phyloP scores from a whole-genome alignment of 345 rosid species.

The Eucalyptus decipiens region DNA sequence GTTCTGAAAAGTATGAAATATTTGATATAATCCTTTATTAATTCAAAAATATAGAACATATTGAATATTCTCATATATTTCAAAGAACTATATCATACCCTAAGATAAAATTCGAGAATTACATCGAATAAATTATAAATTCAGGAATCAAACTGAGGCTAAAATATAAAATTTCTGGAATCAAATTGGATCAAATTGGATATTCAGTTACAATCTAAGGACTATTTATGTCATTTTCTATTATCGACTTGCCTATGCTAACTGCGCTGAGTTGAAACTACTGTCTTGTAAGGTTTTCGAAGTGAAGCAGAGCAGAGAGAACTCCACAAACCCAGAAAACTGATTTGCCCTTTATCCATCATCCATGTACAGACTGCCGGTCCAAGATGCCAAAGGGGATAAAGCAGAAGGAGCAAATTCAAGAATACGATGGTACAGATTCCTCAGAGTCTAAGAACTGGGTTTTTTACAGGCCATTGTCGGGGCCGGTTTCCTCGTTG shows the following conservation, averaged over 20 bases:
- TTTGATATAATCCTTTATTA: no score
- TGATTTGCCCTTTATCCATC: background rate
- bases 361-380: background rate
- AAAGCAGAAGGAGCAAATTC: background rate
- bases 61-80: no score
- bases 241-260: background rate
- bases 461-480: background rate
- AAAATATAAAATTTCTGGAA: no score
- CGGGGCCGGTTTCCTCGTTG: constrained; percentile 2
- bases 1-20: no score
- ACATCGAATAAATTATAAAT: no score
- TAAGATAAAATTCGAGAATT: no score
- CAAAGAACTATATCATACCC: no score
- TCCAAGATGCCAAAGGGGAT: background rate
- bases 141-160: no score
- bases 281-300: background rate
- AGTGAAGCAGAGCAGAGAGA: background rate
- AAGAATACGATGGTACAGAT: background rate
- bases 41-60: no score
- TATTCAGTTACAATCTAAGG: no score
- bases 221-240: no score
- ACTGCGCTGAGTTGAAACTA: background rate
- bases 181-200: no score
- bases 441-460: background rate
- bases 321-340: background rate